Evolutionary conservation across 129 eudicot genomes (phyloP), one percentile per base, ranked within the genome.

Genomic region (Apium graveolens): DNA sequence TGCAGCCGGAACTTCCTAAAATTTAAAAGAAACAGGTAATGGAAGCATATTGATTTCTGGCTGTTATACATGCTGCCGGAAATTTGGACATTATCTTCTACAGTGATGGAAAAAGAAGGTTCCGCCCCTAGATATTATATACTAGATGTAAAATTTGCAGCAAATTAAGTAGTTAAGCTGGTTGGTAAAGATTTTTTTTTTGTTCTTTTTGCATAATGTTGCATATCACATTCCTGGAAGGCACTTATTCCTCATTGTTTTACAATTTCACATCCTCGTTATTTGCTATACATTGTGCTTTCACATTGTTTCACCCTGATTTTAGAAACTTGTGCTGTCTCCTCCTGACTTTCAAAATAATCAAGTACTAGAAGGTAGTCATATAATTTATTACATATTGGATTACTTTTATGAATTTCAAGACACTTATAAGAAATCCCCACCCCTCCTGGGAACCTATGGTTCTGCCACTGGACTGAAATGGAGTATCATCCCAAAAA

Each of bases 1-100:
- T 77, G 98, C 98, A 80, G 98, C 96, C 57, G 90, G 86, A 82
- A 83, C 83, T 81, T 93, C 97, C 98, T 93, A 81, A 39, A 42
- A 79, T 73, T 45, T 55, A 60, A 75, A 76, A 82, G 17, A 62
- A 70, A 27, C 76, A 45, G 46, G 26, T 70, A 35, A 76, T 31
- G 69, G 3, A 20, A 70, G 0, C 27, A 57, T 5, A 57, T 57
- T 37, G 38, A 24, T 32, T 39, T 72, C 45, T 42, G 35, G 76
- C 5, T 13, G 20, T 72, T 70, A 11, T 39, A 72, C 48, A n/a
- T 39, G 46, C 17, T 39, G 46, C 17, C 8, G 14, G 21, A 17
- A 20, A 71, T 41, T n/a, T 12, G 13, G 9, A 12, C 11, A 21
- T 7, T 39, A 49, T 72, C 31, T 38, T 39, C 27, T 20, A 72